These are phyloP conservation scores for Arabidopsis thaliana DNA, from an alignment of 345 rosid genomes.

Conservation along the genomic window DNA sequence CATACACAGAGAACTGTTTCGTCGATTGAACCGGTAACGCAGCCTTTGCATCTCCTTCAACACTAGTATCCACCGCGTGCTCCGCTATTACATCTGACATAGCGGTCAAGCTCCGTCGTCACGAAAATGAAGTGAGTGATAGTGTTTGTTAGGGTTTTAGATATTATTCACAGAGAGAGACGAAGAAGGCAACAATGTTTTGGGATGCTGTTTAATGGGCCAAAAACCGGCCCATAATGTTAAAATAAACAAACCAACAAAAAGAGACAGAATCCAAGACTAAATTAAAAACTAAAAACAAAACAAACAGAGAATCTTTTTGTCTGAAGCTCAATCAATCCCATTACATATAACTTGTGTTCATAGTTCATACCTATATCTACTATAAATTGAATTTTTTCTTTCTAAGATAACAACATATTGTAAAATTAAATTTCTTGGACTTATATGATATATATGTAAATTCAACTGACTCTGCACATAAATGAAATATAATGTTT, in stretches of 20 bases:
- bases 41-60: constrained; percentile 19
- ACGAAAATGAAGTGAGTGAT: background rate
- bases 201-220: constrained; percentile 8
- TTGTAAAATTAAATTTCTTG: constrained; percentile 27
- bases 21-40: constrained; percentile 20
- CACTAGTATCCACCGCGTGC: constrained; percentile 6
- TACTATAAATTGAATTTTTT: constrained; percentile 26
- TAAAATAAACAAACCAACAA: background rate
- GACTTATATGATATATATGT: constrained; percentile 35
- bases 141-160: constrained; percentile 33
- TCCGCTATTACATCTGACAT: constrained; percentile 43
- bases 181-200: background rate
- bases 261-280: constrained; percentile 17
- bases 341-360: constrained; percentile 13
- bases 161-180: constrained; percentile 16
- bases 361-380: constrained; percentile 28
- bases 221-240: background rate
- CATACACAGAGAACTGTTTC: constrained; percentile 44
- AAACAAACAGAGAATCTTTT: constrained; percentile 30
- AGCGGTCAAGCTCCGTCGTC: constrained; percentile 25
- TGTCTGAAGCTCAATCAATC: constrained; percentile 31
- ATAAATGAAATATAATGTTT: constrained; percentile 29
- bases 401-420: constrained; percentile 20
- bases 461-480: constrained; percentile 40
- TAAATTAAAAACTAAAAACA: background rate